These are phyloP conservation scores for Candida hispaniensis DNA, from an alignment of 805 yeast genomes.

Conservation along the genomic window DNA sequence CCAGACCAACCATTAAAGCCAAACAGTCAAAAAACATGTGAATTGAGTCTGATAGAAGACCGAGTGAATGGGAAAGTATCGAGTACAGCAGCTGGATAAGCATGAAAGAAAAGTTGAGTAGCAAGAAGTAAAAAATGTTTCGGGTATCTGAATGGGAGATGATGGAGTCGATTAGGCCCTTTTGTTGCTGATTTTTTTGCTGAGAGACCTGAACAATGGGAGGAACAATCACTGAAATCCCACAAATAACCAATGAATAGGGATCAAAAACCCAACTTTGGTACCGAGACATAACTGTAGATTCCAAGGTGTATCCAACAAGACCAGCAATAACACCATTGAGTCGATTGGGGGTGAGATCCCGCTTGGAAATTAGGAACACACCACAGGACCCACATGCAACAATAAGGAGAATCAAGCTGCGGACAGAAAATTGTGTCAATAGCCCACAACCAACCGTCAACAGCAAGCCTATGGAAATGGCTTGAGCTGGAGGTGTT, in stretches of 20 bases:
- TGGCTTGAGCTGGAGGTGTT: conserved; percentile 7
- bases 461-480: conserved; percentile 8
- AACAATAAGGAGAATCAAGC: conserved; percentile 21
- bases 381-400: conserved; percentile 27
- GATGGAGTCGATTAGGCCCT: conserved; percentile 26
- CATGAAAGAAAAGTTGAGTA: conserved; percentile 88
- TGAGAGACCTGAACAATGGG: conserved; percentile 6
- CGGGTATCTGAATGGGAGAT: conserved; percentile 59
- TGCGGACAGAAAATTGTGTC: conserved; percentile 15
- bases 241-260: conserved; percentile 17
- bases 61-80: conserved; percentile 82
- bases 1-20: conserved; percentile 75
- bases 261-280: conserved; percentile 16
- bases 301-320: conserved; percentile 19
- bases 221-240: conserved; percentile 19
- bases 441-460: conserved; percentile 19
- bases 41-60: conserved; percentile 81
- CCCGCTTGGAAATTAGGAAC: conserved; percentile 25
- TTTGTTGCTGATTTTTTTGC: conserved; percentile 7
- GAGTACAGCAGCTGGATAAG: conserved; percentile 86
- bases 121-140: conserved; percentile 76
- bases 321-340: conserved; percentile 21
- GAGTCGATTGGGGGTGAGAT: conserved; percentile 22
- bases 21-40: conserved; percentile 96
- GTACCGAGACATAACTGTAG: conserved; percentile 19